Base-by-base conservation (phyloP, 78 protist species). In the Speleostelium caveatum region DNA sequence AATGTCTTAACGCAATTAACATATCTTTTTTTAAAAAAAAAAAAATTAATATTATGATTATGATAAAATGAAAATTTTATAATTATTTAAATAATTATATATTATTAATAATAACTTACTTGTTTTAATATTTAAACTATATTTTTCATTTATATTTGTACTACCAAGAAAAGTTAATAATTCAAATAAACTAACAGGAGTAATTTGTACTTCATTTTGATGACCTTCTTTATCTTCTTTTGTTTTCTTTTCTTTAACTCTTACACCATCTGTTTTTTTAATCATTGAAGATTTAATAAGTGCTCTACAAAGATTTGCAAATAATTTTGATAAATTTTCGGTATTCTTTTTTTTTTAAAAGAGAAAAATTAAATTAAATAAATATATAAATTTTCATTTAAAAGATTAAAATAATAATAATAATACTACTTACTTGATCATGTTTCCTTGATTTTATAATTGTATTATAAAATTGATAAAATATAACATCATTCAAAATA, bases 1-100 rank as follows among this genome's bases (percentile, higher is more conserved):
- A 69, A 32, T 83, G 91, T 83, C 91, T 67, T 19, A 83, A 33
- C 59, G 91, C 36, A 30, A 60, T 59, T 38, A 83, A 60, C 73
- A 83, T 56, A 69, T 83, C 75, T 6, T n/a, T n/a, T n/a, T n/a
- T n/a, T 76, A 63, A n/a, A 63, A 38, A 2, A 10, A 12, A 56
- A 38, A 38, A 30, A 42, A 24, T 33, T 22, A 72, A 16, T 72
- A 19, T n/a, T n/a, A n/a, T n/a, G n/a, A n/a, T n/a, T n/a, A n/a
- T n/a, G n/a, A n/a, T n/a, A n/a, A n/a, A 45, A 30, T 53, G n/a
- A 42, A 19, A 30, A 72, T 24, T 24, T 45, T 45, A 45, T 10
- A 6, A 45, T 45, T 14, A 45, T 33, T 62, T 32, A 24, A 24
- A 53, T 53, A 32, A 39, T 55, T 59, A 21, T 56, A n/a, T 19